A percentile compares a stretch with the other conserved stretches of the same genome.
phyloP scores from a whole-genome alignment of 2,329 filamentous ascomycete species.

The Fusarium sp. region DNA sequence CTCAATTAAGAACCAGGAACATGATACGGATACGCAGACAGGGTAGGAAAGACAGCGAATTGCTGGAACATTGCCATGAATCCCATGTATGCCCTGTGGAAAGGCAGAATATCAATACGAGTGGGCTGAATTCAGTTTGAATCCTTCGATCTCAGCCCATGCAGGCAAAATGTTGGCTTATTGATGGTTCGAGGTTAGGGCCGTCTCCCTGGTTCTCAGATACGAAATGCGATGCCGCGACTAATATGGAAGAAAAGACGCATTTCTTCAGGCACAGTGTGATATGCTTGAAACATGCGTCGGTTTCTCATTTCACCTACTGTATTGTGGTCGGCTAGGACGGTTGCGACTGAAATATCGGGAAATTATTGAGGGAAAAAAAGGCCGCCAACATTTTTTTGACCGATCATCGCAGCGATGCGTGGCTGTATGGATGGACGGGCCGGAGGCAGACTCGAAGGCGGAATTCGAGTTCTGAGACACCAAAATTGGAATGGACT shows the following conservation, averaged over 20 bases:
- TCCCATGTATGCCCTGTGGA: not conserved
- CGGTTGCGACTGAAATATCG: conserved; percentile 16
- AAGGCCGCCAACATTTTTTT: conserved; percentile 13
- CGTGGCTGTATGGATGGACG: conserved; percentile 12
- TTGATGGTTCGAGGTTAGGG: conserved; percentile 5
- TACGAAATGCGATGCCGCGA: conserved; percentile 19
- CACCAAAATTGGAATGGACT: not conserved
- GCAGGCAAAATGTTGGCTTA: conserved; percentile 2
- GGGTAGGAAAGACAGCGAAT: not conserved
- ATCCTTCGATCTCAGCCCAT: conserved; percentile 17
- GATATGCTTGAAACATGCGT: not conserved
- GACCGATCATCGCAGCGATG: conserved; percentile 18
- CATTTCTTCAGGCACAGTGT: conserved; percentile 33
- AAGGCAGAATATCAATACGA: conserved; percentile 11
- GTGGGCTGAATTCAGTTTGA: conserved; percentile 11
- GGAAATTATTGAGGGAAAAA: conserved; percentile 10
- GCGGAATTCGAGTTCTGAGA: conserved; percentile 20
- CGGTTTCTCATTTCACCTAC: conserved; percentile 1
- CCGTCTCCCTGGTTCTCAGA: conserved; percentile 10
- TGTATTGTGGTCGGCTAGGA: conserved; percentile 19
- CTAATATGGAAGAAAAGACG: conserved; percentile 19
- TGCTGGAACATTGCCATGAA: conserved; percentile 1
- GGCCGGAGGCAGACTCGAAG: conserved; percentile 33
- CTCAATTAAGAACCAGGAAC: conserved; percentile 5
- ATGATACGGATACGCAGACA: conserved; percentile 10